Evolutionary conservation across 768 basidiomycete genomes (phyloP), one percentile per base, ranked within the genome.

Genomic region (Hygrophoropsis aurantiaca): DNA sequence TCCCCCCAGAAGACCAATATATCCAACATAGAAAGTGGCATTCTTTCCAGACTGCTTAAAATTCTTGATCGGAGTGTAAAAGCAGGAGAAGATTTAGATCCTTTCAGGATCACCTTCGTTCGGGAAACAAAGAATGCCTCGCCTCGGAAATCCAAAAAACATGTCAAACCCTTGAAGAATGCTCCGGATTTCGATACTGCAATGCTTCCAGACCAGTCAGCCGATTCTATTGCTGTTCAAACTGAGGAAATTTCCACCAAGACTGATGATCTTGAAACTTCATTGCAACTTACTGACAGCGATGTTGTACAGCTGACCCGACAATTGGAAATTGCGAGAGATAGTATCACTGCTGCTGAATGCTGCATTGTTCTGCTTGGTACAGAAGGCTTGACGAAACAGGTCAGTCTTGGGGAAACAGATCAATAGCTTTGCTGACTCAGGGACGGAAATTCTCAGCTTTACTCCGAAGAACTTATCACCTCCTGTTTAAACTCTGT

Each of bases 401-500:
- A 94, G 79, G 94, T 92, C 39, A 30, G 79, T 52, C 19, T 38
- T 20, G 1, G 23, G 24, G 21, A 16, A 15, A 11, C 19, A 44
- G 46, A 13, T 9, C 18, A 25, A 21, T 15, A 15, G n/a, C n/a
- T 30, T 30, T 30, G 27, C 15, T n/a, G 21, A 20, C 13, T 9
- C 25, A 33, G 16, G 24, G 20, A 36, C 49, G 20, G 47, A 35
- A 19, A 42, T 32, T 30, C 26, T 6, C 58, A 94, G 88, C 71
- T 97, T 8, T 95, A 95, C 64, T 97, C 95, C 0, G 93, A 97
- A 63, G 97, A 99, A 61, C 74, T 94, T 10, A 90, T 99, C 51
- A 84, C 84, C 0, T 72, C 79, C 0, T 91, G 93, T 67, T 73
- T 97, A 15, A 73, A 69, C 35, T 74, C 85, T 0, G 76, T 93